Evolutionary conservation across 306 rosid genomes (phyloP).

Genomic region (Gillenia trifoliata): DNA sequence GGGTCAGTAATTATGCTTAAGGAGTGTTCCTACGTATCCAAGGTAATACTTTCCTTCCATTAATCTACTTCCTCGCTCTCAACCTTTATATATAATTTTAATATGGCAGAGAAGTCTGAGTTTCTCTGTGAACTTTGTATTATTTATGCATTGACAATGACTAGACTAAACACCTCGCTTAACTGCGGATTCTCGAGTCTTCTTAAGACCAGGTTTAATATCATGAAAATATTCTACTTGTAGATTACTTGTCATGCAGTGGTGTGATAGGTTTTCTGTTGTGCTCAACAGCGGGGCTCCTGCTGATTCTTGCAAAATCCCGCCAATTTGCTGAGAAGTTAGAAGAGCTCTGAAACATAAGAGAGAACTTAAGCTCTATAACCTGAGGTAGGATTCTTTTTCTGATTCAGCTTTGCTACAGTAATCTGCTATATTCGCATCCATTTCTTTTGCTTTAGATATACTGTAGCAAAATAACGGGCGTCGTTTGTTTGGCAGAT

Average conservation of each 20-base stretch:
- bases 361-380: constrained; percentile 81
- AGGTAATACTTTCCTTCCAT: constrained; percentile 39
- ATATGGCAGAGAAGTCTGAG: neutral
- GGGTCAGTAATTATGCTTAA: constrained; percentile 97
- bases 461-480: neutral
- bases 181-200: too few species aligned
- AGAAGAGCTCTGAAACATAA: constrained; percentile 57
- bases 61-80: neutral
- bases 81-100: neutral
- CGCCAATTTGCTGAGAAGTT: constrained; percentile 79
- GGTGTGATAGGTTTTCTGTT: constrained; percentile 89
- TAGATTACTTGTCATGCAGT: constrained; percentile 37
- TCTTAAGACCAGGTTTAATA: neutral
- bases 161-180: too few species aligned
- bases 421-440: neutral
- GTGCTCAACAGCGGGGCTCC: constrained; percentile 80
- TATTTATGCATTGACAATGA: neutral
- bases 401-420: neutral
- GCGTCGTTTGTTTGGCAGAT: constrained; percentile 37
- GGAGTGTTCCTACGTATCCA: constrained; percentile 92
- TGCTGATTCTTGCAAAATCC: constrained; percentile 79
- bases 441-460: neutral
- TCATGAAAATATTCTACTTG: neutral
- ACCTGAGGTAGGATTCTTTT: constrained; percentile 55
- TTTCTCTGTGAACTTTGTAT: neutral